Base-by-base conservation (phyloP, 257 asterid genomes). In the Solanum sitiens region DNA sequence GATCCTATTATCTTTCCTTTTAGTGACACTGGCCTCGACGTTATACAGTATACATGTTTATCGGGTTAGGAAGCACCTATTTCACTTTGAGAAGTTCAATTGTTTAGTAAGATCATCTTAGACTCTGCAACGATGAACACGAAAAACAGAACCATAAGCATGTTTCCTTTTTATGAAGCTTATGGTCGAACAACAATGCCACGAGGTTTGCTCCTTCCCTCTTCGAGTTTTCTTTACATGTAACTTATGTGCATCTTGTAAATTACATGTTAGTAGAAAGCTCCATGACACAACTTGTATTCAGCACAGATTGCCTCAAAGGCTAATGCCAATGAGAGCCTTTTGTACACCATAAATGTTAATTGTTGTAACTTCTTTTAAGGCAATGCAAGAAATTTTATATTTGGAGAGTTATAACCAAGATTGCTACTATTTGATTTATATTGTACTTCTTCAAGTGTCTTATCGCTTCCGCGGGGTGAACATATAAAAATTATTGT, bases 41-140 rank as follows among this genome's bases (percentile, higher is more conserved):
- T n/a, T 95, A 87, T 96, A 94, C 90, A 94, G 91, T 33, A 8
- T 90, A 77, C 98, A 96, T 73, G 83, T 94, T 10, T 95, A 92
- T 91, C 93, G 93, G 0, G 91, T 93, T 8, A 39, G 97, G 75
- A 95, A 93, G 88, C 98, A 94, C 89, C 91, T 93, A 8, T 37
- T 95, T 83, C 99, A 96, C 89, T 88, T 90, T 1, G 97, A 96
- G 86, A 95, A 95, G 89, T 75, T 94, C 42, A 23, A 85, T 83
- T 79, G 67, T 45, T 45, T 45, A 3, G 25, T 79, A 27, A 79
- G 67, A 79, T 45, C 67, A 79, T 27, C 18, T 8, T 79, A 79
- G 67, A 45, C 42, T 79, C 85, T 45, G 84, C 42, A n/a, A 21
- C 20, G 39, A 25, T 40, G 75, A 30, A 15, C 40, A 13, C 0